Evolutionary conservation across 768 basidiomycete genomes (phyloP), one percentile per base, ranked within the genome.

Genomic region (Leccinellum albellum): DNA sequence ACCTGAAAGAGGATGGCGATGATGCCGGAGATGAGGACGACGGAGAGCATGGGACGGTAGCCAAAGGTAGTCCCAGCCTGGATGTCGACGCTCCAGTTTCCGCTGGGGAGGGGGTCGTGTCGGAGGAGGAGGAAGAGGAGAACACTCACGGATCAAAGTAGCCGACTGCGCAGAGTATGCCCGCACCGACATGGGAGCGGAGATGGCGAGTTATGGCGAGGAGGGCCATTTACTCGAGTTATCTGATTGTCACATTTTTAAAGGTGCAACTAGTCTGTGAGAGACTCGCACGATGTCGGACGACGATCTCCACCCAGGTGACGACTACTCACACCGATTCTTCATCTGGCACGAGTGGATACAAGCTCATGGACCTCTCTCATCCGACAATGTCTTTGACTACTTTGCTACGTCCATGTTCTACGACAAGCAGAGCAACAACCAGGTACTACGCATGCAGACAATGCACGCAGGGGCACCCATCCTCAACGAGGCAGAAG

Each of bases 261-360:
- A 44, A 21, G 42, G 42, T 37, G 37, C 37, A 37, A 37, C n/a
- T n/a, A n/a, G 37, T 42, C 23, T 45, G 23, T n/a, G 20, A 45
- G 35, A n/a, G 35, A n/a, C 13, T 49, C 52, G 26, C 58, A 59
- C 51, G 50, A 4, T 10, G 82, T 83, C 40, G 81, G 81, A 82
- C 53, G 64, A 76, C 53, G 88, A 91, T 67, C 77, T 91, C 44
- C 89, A 91, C 66, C 89, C 90, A 26, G 76, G 82, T 62, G 89
- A 92, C 68, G 90, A 92, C 73, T 87, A 89, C 72, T 87, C 80
- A 57, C 87, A 89, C 68, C 77, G 86, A 17, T 91, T 89, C 74
- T 93, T 91, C 75, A 91, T 91, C 62, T 93, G 89, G 89, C 89
- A 91, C 70, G 91, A 93, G 70, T 93, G 89, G 88, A 85, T 93